Evolutionary conservation across 2,329 filamentous ascomycete genomes (phyloP).

Genomic region (Pyrenophora tritici-repentis): DNA sequence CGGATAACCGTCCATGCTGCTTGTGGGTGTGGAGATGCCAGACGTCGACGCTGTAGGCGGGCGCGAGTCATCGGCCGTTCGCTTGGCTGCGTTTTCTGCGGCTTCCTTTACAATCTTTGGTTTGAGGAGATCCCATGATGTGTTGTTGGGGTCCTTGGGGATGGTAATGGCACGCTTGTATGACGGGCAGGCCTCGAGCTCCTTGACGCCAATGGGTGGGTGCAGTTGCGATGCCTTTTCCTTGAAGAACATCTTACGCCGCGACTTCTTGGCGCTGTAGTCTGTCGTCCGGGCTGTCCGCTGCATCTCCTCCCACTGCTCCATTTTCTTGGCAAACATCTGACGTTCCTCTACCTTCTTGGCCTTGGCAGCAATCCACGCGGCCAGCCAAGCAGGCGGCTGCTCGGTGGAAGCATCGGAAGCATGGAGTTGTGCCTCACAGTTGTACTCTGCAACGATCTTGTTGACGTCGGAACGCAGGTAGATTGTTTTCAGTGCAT

Average conservation of each 20-base stretch:
- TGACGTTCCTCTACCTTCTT: slow-evolving; percentile 38
- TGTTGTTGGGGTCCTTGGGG: slow-evolving; percentile 45
- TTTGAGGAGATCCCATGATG: slow-evolving; percentile 43
- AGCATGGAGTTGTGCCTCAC: slow-evolving; percentile 21
- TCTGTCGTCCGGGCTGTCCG: slow-evolving; percentile 36
- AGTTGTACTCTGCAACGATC: slow-evolving; percentile 32
- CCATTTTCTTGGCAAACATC: slow-evolving; percentile 44
- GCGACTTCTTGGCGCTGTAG: slow-evolving; percentile 40
- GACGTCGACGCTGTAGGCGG: slow-evolving; percentile 23
- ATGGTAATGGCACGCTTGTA: slow-evolving; percentile 49
- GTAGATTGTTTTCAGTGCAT: slow-evolving; percentile 42
- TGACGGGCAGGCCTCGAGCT: slow-evolving; percentile 47
- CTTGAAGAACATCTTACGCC: slow-evolving; percentile 44
- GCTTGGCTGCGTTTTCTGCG: slow-evolving; percentile 22
- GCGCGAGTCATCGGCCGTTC: slow-evolving; percentile 11
- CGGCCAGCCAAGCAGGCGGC: slow-evolving; percentile 25
- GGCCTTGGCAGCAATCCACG: slow-evolving; percentile 30
- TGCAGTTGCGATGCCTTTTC: slow-evolving; percentile 44
- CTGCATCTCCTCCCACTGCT: slow-evolving; percentile 44
- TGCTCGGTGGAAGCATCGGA: slow-evolving; percentile 23
- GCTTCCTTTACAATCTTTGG: slow-evolving; percentile 46
- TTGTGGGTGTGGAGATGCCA: slow-evolving; percentile 26
- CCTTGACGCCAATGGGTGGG: slow-evolving; percentile 43
- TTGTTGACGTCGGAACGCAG: slow-evolving; percentile 36
- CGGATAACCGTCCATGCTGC: slow-evolving; percentile 17